Percentiles rank a stretch among this genome's conserved stretches.
phyloP scores from a whole-genome alignment of 2,329 filamentous ascomycete species.

The Trichoderma pleuroti region DNA sequence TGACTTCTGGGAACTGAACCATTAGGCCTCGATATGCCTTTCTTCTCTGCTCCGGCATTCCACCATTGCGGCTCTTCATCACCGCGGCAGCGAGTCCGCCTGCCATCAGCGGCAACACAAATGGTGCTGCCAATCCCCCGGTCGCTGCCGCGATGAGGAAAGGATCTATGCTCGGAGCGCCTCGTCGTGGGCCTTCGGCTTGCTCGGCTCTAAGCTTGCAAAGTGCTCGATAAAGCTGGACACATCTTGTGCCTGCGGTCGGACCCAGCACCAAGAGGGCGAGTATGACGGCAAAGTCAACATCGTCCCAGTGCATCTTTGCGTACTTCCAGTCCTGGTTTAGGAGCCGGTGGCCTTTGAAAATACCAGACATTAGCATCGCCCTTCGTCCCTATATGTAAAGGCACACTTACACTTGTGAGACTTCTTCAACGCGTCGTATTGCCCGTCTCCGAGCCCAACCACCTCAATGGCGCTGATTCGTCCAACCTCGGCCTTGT shows the following conservation, averaged over 20 bases:
- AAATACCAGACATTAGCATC: not conserved
- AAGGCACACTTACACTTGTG: not conserved
- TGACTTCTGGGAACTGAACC: not conserved
- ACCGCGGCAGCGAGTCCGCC: not conserved
- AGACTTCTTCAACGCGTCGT: conserved; percentile 4
- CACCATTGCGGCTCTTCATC: not conserved
- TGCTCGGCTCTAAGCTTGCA: not conserved
- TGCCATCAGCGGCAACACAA: conserved; percentile 1
- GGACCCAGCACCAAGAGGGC: not conserved
- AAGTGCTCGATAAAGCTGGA: not conserved
- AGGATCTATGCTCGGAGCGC: not conserved
- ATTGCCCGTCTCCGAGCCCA: conserved; percentile 5
- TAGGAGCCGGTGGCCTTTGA: not conserved
- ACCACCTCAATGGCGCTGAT: conserved; percentile 2
- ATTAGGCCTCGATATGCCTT: not conserved
- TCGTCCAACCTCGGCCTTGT: not conserved
- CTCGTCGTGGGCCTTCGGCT: not conserved
- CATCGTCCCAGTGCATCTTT: conserved; percentile 11
- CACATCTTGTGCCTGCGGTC: not conserved
- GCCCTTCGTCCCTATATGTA: not conserved
- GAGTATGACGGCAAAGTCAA: conserved; percentile 11
- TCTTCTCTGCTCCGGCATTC: not conserved
- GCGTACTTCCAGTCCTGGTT: not conserved
- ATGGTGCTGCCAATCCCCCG: not conserved
- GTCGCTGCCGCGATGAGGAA: not conserved